A percentile compares a stretch with the other conserved stretches of the same genome.
Conservation (phyloP, 192 early-diverging fungal genomes). For the Umbelopsis isabellina region DNA sequence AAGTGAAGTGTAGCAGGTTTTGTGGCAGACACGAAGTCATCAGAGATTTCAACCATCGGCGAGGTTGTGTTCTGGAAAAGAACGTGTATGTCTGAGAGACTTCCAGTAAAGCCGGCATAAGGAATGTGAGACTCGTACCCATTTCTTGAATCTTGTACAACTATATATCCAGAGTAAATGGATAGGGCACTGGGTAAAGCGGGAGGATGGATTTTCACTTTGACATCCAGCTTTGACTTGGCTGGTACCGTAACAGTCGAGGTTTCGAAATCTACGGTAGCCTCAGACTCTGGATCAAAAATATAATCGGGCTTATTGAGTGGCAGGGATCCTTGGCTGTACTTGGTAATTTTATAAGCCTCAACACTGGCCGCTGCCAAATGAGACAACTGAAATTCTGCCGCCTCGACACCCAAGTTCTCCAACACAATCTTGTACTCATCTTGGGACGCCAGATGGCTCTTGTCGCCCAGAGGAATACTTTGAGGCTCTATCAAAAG, state of each 20-base stretch:
- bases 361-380: constrained; percentile 43
- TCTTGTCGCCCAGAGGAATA: constrained; percentile 59
- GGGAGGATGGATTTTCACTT: constrained; percentile 47
- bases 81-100: constrained; percentile 23
- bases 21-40: not conserved
- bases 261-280: constrained; percentile 40
- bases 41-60: constrained; percentile 17
- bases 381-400: constrained; percentile 44
- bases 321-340: constrained; percentile 21
- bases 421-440: constrained; percentile 44
- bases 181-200: constrained; percentile 35
- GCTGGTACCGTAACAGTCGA: constrained; percentile 36
- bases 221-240: constrained; percentile 35
- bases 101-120: constrained; percentile 34
- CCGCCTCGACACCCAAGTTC: constrained; percentile 40
- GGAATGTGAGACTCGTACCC: constrained; percentile 18
- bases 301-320: constrained; percentile 27
- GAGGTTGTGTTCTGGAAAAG: constrained; percentile 30
- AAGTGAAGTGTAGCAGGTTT: constrained; percentile 13
- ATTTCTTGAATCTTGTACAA: constrained; percentile 22
- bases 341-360: constrained; percentile 36
- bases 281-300: constrained; percentile 22
- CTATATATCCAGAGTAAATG: constrained; percentile 56
- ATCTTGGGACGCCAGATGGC: constrained; percentile 30
- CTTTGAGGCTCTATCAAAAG: constrained; percentile 56